Base-by-base conservation (phyloP, 208 protist species). In the Leishmania turanica region DNA sequence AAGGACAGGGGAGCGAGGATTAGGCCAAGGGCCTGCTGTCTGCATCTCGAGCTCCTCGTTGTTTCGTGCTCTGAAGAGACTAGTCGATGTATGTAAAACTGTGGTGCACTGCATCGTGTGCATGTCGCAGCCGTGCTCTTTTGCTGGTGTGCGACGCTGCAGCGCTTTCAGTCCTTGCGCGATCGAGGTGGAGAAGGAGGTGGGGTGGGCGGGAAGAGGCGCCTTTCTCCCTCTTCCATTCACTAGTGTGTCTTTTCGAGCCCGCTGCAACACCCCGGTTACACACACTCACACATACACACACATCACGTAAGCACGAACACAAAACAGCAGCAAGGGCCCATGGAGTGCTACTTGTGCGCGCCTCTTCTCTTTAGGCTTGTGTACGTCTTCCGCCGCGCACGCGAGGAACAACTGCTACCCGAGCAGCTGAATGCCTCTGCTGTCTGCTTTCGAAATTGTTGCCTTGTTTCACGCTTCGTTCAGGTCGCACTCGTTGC, bases 31-130 rank as follows among this genome's bases (percentile, higher is more conserved):
- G 37, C 53, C 34, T 56, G n/a, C 56, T 69, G 3, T 66, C 3
- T 81, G 27, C 56, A 70, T 42, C 27, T 77, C 60, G 37, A 24
- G n/a, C 19, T 83, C 45, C 60, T 45, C 49, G 21, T 69, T 42
- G 65, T 24, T 69, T 53, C 31, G 65, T 75, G 58, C 54, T 62
- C 34, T 78, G 60, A 6, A 69, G 58, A 21, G 27, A 40, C 40
- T 24, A 42, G n/a, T 37, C 19, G 68, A 51, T 49, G 75, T 45
- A 53, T 65, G 40, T 64, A 49, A 21, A 53, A 31, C 56, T 51
- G 31, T n/a, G 53, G 34, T 68, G 56, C 27, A 69, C 58, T 24
- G 8, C 47, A 47, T 40, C 45, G 2, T 73, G 21, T 73, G 17
- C 24, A 37, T 21, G 69, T 54, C 13, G 69, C 45, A 54, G 37